These are phyloP conservation scores for Phytophthora aleatoria DNA, from an alignment of 352 stramenopile species.

Conservation along the genomic window DNA sequence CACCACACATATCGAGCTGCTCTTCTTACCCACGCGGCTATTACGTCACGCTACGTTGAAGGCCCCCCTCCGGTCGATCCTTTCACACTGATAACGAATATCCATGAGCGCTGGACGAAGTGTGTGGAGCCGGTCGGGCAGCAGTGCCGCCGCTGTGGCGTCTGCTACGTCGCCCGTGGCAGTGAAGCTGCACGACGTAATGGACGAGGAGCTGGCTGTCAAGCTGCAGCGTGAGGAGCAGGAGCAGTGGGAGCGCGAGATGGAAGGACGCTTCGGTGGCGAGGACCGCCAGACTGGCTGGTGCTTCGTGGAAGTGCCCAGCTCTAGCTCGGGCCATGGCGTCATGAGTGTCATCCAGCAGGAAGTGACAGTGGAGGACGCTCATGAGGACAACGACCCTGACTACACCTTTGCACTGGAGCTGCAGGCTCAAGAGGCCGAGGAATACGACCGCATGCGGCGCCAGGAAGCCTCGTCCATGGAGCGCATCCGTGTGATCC, in stretches of 20 bases:
- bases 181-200: constrained; percentile 68
- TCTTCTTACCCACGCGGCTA: constrained; percentile 18
- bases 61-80: neutral
- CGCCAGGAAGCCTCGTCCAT: constrained; percentile 73
- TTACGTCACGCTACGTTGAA: constrained; percentile 15
- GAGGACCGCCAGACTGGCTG: constrained; percentile 62
- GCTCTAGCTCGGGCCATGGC: constrained; percentile 52
- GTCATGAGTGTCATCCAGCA: constrained; percentile 81
- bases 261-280: constrained; percentile 61
- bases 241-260: constrained; percentile 68
- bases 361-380: constrained; percentile 59
- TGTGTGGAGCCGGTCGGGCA: constrained; percentile 10
- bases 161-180: constrained; percentile 28
- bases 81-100: constrained; percentile 12
- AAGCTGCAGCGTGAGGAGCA: constrained; percentile 77
- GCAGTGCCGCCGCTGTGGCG: constrained; percentile 12
- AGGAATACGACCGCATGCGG: constrained; percentile 75
- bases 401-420: constrained; percentile 80
- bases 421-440: constrained; percentile 70
- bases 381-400: constrained; percentile 54
- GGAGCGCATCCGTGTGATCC: constrained; percentile 64
- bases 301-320: constrained; percentile 82
- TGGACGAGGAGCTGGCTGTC: constrained; percentile 70
- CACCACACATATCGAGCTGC: constrained; percentile 19
- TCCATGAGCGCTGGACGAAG: constrained; percentile 17